Conservation (phyloP, 352 stramenopile genomes). For the Pythium vanterpoolii region DNA sequence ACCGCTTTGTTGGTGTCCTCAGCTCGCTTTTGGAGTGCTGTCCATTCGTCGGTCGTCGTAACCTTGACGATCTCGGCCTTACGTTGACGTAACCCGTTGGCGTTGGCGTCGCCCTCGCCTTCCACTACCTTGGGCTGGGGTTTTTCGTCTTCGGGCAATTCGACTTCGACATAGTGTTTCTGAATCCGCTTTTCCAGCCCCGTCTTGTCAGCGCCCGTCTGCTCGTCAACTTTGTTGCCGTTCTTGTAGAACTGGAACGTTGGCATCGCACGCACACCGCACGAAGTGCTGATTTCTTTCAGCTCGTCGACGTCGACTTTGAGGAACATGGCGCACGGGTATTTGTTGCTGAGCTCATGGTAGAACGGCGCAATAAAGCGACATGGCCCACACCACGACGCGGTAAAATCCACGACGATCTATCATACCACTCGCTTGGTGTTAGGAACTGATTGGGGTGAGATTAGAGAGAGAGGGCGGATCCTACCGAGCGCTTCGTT, state of each 20-base stretch:
- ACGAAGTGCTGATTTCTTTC: conserved; percentile 55
- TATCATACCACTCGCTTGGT: conserved; percentile 8
- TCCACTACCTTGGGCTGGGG: conserved; percentile 23
- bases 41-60: conserved; percentile 52
- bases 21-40: conserved; percentile 43
- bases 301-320: conserved; percentile 90
- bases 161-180: conserved; percentile 79
- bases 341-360: conserved; percentile 83
- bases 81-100: conserved; percentile 49
- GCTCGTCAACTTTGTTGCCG: conserved; percentile 85
- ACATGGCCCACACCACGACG: conserved; percentile 87
- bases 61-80: conserved; percentile 49
- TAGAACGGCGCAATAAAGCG: conserved; percentile 83
- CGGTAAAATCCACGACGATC: conserved; percentile 87
- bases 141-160: conserved; percentile 64
- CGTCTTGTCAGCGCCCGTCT: conserved; percentile 79
- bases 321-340: conserved; percentile 81
- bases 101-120: conserved; percentile 1
- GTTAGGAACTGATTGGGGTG: neutral
- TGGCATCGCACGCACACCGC: conserved; percentile 90
- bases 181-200: conserved; percentile 57
- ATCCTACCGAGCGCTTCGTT: conserved; percentile 57
- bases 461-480: neutral
- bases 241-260: conserved; percentile 96
- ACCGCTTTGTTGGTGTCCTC: conserved; percentile 42